Evolutionary conservation across 768 basidiomycete genomes (phyloP), one percentile per base, ranked within the genome.

Genomic region (Amanita rubescens): DNA sequence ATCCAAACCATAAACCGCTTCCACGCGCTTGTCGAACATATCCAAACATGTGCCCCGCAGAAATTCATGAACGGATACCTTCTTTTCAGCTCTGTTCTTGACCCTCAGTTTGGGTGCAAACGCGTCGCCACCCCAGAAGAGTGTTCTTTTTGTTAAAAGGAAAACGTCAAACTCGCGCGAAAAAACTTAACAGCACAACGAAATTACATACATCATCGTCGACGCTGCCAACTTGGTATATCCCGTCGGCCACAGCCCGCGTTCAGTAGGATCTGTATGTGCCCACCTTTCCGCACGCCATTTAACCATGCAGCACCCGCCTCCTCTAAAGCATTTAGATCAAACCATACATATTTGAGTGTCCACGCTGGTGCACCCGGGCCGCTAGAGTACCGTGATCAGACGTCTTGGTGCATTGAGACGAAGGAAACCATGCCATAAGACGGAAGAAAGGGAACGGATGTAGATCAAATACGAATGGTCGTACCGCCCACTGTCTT

Each of bases 301-400:
- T 77, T 73, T 0, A 95, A 69, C 84, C 94, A 97, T 0, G 93
- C 95, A 0, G 93, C 89, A 0, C 86, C 89, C 0, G 85, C 81
- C 52, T 86, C 81, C 57, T 94, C 92, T 3, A 98, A 71, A 1
- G 80, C 79, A 39, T 79, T 71, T 2, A 96, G 70, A 63, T 95
- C 89, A 57, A 98, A 92, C 0, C 95, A 95, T 7, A 84, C 86
- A 9, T 79, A 67, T 55, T 91, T 85, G 1, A 98, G 72, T 1
- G 94, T 96, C 95, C 96, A 99, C 3, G 90, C 92, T 1, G 96
- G 96, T 0, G 95, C 94, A 1, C 96, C 95, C 1, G 92, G 95
- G 41, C 95, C 95, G 7, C 95, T 95, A 2, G 84, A 83, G 61
- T 94, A 94, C 3, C 95, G 82, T 0, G 93, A 95, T 90, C 92